Percentiles rank a stretch among this genome's conserved stretches.
Evolutionary conservation across 805 yeast species (phyloP).

Genomic region (Monosporozyma unispora): DNA sequence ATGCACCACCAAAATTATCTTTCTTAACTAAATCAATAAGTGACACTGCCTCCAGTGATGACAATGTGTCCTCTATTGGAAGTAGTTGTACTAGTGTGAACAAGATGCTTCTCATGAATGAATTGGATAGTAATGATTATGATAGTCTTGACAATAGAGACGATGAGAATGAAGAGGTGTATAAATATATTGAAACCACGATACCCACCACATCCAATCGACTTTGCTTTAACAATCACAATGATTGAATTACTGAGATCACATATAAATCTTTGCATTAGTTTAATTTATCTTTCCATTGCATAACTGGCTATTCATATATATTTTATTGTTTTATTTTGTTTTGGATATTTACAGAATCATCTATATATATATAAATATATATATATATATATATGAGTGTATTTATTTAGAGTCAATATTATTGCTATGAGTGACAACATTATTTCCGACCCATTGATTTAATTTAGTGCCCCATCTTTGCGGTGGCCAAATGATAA

Average conservation of each 20-base stretch:
- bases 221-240: neutral
- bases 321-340: no score
- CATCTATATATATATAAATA: constrained; percentile 1
- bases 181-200: neutral
- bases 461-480: constrained; percentile 38
- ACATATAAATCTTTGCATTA: neutral
- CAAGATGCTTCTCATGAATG: constrained; percentile 15
- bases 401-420: neutral
- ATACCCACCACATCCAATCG: neutral
- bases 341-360: no score
- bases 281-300: neutral
- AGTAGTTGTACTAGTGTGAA: constrained; percentile 17
- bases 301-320: neutral
- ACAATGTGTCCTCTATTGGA: constrained; percentile 8
- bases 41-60: constrained; percentile 7
- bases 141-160: constrained; percentile 16
- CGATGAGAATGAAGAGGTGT: constrained; percentile 4
- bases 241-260: neutral
- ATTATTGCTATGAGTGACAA: constrained; percentile 6
- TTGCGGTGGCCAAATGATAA: constrained; percentile 60
- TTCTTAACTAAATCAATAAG: constrained; percentile 9
- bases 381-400: neutral
- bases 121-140: constrained; percentile 8
- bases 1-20: constrained; percentile 25
- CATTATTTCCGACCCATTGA: constrained; percentile 18